These are phyloP conservation scores for Arthroderma sp. DNA, from an alignment of 2,329 filamentous ascomycete species.

Conservation along the genomic window DNA sequence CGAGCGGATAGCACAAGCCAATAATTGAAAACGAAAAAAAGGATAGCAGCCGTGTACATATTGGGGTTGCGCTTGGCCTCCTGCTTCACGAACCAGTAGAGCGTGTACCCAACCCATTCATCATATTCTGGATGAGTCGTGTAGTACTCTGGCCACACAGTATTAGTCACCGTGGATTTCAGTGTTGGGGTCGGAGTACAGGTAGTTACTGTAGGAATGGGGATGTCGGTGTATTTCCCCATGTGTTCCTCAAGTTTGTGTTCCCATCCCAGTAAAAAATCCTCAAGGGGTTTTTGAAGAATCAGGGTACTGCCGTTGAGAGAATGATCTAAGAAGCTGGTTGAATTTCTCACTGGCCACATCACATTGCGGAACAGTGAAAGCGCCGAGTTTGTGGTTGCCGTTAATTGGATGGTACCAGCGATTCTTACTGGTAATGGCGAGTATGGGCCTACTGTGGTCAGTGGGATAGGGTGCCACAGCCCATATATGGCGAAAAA, in stretches of 20 bases:
- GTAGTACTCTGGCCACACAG: background rate
- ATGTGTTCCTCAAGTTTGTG: background rate
- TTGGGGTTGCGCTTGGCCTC: slow-evolving; percentile 7
- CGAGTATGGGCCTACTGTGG: slow-evolving; percentile 13
- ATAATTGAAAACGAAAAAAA: background rate
- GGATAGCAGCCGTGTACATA: slow-evolving; percentile 5
- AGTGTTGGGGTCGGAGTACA: background rate
- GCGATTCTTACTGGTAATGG: slow-evolving; percentile 15
- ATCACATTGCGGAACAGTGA: background rate
- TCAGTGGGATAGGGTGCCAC: slow-evolving; percentile 17
- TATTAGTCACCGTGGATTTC: background rate
- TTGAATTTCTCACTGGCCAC: background rate
- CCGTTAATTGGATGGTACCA: slow-evolving; percentile 16
- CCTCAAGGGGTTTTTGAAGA: background rate
- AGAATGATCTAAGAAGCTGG: background rate
- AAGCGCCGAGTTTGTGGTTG: slow-evolving; percentile 10
- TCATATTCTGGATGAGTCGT: slow-evolving; percentile 3
- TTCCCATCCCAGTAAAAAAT: background rate
- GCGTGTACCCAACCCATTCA: slow-evolving; percentile 5
- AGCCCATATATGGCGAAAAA: slow-evolving; percentile 16
- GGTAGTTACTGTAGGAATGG: background rate
- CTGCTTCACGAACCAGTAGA: slow-evolving; percentile 3
- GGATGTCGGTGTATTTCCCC: background rate
- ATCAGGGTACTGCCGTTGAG: background rate
- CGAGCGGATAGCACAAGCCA: background rate